Conservation (phyloP, 2,329 filamentous ascomycete genomes). For the Diaporthe helianthi region DNA sequence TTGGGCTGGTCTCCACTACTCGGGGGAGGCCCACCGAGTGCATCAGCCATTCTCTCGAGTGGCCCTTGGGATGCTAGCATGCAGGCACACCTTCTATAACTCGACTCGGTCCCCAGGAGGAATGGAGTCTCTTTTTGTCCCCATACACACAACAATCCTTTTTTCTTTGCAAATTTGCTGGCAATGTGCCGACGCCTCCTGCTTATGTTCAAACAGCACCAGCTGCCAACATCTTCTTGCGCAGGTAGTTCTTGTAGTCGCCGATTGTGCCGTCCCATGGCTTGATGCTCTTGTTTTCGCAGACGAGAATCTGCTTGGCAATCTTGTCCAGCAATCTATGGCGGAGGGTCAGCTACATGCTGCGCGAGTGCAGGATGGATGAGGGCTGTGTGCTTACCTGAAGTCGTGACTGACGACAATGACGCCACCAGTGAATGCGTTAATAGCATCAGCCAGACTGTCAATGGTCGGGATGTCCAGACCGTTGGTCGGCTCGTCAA, state of each 20-base stretch:
- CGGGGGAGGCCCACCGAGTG: not conserved
- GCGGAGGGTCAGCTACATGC: constrained; percentile 34
- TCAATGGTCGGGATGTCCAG: constrained; percentile 99
- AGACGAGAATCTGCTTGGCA: constrained; percentile 99
- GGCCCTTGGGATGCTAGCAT: constrained; percentile 12
- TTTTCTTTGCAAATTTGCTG: constrained; percentile 27
- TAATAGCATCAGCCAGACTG: constrained; percentile 96
- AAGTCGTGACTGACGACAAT: constrained; percentile 99
- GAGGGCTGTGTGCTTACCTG: constrained; percentile 66
- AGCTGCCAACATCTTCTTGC: constrained; percentile 95
- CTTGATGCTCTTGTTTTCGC: constrained; percentile 94
- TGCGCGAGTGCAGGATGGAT: constrained; percentile 17
- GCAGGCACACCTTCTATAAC: constrained; percentile 23
- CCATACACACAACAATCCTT: not conserved
- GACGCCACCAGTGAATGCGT: constrained; percentile 94
- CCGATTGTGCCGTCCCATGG: constrained; percentile 89
- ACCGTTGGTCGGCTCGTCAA: constrained; percentile 99
- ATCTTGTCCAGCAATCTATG: constrained; percentile 95
- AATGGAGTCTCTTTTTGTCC: constrained; percentile 1
- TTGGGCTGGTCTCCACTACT: not conserved
- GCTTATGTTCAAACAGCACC: constrained; percentile 77
- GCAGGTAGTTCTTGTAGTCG: constrained; percentile 97
- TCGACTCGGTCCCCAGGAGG: not conserved
- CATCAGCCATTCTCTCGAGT: constrained; percentile 18
- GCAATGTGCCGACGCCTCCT: constrained; percentile 32